phyloP scores from a whole-genome alignment of 805 yeast species.

The Sugiyamaella americana region DNA sequence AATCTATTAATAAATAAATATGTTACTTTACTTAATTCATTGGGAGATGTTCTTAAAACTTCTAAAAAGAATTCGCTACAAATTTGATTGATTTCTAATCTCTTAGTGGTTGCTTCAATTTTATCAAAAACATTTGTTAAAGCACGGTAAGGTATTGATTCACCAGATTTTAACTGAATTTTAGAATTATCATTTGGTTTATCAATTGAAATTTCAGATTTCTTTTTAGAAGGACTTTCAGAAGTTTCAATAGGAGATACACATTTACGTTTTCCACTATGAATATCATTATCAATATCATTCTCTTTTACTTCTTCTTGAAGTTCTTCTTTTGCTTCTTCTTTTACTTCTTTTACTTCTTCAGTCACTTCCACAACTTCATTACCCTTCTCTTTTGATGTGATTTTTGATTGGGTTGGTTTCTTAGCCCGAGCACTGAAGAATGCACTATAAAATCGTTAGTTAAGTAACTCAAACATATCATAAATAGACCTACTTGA shows the following conservation, averaged over 20 bases:
- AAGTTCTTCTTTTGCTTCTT: not conserved
- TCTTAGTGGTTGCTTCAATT: slow-evolving; percentile 72
- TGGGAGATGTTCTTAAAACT: slow-evolving; percentile 50
- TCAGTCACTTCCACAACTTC: no score
- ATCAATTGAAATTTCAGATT: not conserved
- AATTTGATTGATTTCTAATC: slow-evolving; percentile 72
- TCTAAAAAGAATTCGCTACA: slow-evolving; percentile 68
- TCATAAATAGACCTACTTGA: slow-evolving; percentile 1
- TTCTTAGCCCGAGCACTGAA: not conserved
- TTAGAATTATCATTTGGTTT: not conserved
- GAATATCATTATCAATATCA: not conserved
- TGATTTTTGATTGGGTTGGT: not conserved
- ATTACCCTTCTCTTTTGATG: no score
- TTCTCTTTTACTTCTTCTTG: not conserved
- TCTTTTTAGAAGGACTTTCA: not conserved
- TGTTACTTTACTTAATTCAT: slow-evolving; percentile 59
- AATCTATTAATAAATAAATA: slow-evolving; percentile 81
- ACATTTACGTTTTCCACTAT: not conserved
- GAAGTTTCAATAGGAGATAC: not conserved
- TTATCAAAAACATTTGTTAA: slow-evolving; percentile 64
- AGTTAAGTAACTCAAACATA: not conserved
- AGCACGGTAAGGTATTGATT: slow-evolving; percentile 35
- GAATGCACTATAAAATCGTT: not conserved
- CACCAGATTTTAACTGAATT: slow-evolving; percentile 5
- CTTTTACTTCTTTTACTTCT: not conserved